phyloP scores from a whole-genome alignment of 306 rosid species.

The Astragalus membranaceus region DNA sequence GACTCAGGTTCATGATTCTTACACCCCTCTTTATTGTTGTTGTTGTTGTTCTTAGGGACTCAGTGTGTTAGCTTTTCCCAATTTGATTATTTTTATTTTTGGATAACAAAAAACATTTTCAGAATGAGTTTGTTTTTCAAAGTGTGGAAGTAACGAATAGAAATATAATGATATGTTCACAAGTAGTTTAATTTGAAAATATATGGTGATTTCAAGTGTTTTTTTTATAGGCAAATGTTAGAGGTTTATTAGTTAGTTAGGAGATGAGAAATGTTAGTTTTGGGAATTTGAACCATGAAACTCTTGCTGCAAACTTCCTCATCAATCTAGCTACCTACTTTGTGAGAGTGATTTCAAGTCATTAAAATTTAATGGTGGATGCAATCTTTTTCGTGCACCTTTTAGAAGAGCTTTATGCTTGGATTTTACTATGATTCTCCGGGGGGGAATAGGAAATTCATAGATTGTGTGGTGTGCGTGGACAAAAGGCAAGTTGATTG shows the following conservation, averaged over 20 bases:
- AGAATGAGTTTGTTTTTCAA: neutral
- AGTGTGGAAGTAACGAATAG: neutral
- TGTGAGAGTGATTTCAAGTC: neutral
- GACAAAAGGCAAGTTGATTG: neutral
- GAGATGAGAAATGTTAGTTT: too few relatives aligned
- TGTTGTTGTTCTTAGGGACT: neutral
- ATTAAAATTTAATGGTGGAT: neutral
- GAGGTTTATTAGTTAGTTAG: too few relatives aligned
- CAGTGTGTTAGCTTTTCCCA: neutral
- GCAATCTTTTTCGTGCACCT: neutral
- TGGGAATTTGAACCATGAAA: too few relatives aligned
- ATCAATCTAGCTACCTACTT: too few relatives aligned
- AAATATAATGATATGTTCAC: neutral
- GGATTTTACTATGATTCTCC: neutral
- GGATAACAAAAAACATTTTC: neutral
- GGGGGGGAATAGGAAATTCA: neutral
- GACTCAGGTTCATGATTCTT: constrained; percentile 69
- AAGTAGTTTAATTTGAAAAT: neutral
- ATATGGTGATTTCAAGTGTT: neutral
- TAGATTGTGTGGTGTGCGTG: neutral
- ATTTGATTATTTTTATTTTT: constrained; percentile 10
- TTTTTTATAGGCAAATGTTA: too few relatives aligned
- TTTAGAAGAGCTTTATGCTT: neutral
- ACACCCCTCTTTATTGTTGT: neutral
- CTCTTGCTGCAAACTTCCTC: too few relatives aligned